Evolutionary conservation across 2,329 filamentous ascomycete genomes (phyloP).

Genomic region (Fusarium poae): DNA sequence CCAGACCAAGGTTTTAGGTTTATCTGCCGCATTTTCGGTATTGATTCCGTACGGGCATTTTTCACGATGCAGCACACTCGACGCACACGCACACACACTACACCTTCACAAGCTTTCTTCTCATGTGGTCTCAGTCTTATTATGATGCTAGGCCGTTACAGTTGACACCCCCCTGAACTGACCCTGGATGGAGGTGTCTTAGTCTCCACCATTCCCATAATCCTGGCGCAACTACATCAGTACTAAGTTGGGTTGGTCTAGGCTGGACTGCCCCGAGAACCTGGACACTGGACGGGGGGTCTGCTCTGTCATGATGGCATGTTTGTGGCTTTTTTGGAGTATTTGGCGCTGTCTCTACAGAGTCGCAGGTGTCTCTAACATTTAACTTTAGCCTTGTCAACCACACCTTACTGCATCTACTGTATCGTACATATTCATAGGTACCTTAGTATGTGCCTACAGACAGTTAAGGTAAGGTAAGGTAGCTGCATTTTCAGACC

Average conservation of each 20-base stretch:
- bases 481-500: constrained; percentile 10
- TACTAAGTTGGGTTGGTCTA: neutral
- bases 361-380: constrained; percentile 11
- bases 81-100: constrained; percentile 6
- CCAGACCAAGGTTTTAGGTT: constrained; percentile 36
- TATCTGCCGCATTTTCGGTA: constrained; percentile 46
- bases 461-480: constrained; percentile 12
- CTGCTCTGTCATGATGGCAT: constrained; percentile 31
- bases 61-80: constrained; percentile 22
- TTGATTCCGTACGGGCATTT: constrained; percentile 44
- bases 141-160: constrained; percentile 13
- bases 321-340: constrained; percentile 15
- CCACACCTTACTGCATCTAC: constrained; percentile 18
- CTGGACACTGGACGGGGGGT: constrained; percentile 45
- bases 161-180: constrained; percentile 20
- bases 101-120: constrained; percentile 32
- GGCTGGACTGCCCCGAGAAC: constrained; percentile 47
- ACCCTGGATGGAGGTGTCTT: constrained; percentile 1
- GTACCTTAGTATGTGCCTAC: neutral
- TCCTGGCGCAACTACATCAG: constrained; percentile 34
- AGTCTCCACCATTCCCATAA: constrained; percentile 38
- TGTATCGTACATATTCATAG: constrained; percentile 10
- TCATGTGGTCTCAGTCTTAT: constrained; percentile 3
- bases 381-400: constrained; percentile 20
- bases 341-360: constrained; percentile 7